Base-by-base conservation (phyloP, 805 yeast species). In the Pichia sporocuriosa region DNA sequence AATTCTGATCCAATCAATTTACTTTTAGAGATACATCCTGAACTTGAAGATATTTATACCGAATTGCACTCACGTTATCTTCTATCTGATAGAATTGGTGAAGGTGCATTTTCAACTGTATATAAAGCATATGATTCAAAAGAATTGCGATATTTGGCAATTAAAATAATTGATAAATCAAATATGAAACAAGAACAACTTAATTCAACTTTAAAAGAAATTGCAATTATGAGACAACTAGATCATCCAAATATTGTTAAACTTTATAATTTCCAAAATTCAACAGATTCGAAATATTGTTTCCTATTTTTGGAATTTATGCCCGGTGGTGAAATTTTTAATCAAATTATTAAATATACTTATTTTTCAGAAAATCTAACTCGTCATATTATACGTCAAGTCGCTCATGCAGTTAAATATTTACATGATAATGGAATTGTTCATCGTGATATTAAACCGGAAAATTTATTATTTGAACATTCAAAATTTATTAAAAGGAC, bases 101-200 rank as follows among this genome's bases (percentile, higher is more conserved):
- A 83, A 56, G 97, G 97, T 8, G 97, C 97, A 0, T 89, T 90
- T 58, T 85, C 95, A 3, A 72, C 75, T 11, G 97, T 90, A 4
- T 85, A 79, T 65, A 79, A 74, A 56, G 95, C 94, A 0, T 56
- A 66, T 13, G 80, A 81, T 51, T 49, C 62, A 3, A 50, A 50
- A 10, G 57, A 68, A 6, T 59, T 71, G 37, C 61, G 63, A 28
- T 44, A 52, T 7, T 80, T 85, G 13, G 96, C 96, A 11, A 75
- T 86, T 53, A 86, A 86, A 55, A 74, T 84, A 44, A 84, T 87
- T 34, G 71, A 75, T 51, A 86, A 86, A 57, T 61, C 63, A 34
- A 69, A 71, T 40, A 66, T 81, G 69, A 65, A 69, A 39, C 44
- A 55, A 20, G 72, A 72, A 35, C 81, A 77, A 50, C 63, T 75